Evolutionary conservation across 2,329 filamentous ascomycete species (phyloP), one percentile per base, ranked within the genome.

Genomic region (Cadophora gregata): DNA sequence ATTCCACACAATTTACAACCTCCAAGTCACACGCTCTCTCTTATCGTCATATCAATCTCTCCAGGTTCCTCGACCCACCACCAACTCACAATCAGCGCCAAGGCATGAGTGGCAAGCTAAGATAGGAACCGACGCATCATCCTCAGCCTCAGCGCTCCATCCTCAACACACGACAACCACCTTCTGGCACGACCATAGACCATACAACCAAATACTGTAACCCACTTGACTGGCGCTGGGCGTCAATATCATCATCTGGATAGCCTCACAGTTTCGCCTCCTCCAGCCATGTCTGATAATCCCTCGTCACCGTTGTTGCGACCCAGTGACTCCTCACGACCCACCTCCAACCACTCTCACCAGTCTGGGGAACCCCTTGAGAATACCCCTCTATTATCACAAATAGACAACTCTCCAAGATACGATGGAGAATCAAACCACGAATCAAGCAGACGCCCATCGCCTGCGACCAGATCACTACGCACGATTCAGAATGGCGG

Each of bases 381-480:
- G 71, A 69, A 73, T 8, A 77, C 76, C 7, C 78, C 78, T 21
- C 68, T 80, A 42, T 69, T 80, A 45, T 77, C 77, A 63, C 68
- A 70, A 64, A 62, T 70, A 6, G 73, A 74, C 33, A 68, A 69
- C 53, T 65, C 69, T 53, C 71, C 75, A 62, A 65, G 75, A 70
- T 78, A 77, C 50, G 73, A 78, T 67, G 73, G 71, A 29, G 69
- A 71, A 42, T 71, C 75, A 25, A 66, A 71, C 31, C 65, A 68
- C 9, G 66, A 70, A 24, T 66, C 72, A 21, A 64, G 56, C 14
- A 69, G 68, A 66, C 62, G 70, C 42, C 58, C 71, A 27, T 78
- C 77, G 19, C 74, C 76, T 50, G 78, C 78, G 27, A 72, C 78
- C 16, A 73, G 72, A 25, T 79, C 77, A 27, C 65, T 79, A 61